Conservation (phyloP, 495 filamentous ascomycete species). For the Aspergillus asperescens region DNA sequence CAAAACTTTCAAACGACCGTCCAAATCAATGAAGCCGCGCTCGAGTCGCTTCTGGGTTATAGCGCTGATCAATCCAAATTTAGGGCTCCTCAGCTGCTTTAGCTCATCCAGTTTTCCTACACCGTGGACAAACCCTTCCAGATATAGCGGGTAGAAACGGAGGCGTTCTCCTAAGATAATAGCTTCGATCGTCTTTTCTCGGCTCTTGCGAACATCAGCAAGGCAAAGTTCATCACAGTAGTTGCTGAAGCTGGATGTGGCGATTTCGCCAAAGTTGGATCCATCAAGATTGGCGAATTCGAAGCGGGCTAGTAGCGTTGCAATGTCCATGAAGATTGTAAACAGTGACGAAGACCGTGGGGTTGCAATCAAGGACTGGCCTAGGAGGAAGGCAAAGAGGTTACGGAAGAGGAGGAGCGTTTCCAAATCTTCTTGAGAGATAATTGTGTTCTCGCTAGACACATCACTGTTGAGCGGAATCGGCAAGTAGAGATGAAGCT, state of each 20-base stretch:
- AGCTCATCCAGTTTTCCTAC: conserved; percentile 82
- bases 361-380: conserved; percentile 75
- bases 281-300: conserved; percentile 78
- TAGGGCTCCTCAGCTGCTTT: conserved; percentile 58
- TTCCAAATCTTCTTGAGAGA: conserved; percentile 56
- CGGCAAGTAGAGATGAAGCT: conserved; percentile 69
- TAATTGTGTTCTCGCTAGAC: conserved; percentile 31
- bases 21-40: conserved; percentile 72
- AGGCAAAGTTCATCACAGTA: conserved; percentile 71
- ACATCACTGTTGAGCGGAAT: conserved; percentile 49
- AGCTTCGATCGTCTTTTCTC: conserved; percentile 87
- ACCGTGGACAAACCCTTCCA: conserved; percentile 88
- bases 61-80: conserved; percentile 61
- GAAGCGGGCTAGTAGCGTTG: conserved; percentile 62
- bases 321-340: conserved; percentile 65
- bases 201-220: conserved; percentile 73
- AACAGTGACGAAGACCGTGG: conserved; percentile 62
- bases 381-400: conserved; percentile 81
- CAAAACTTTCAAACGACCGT: conserved; percentile 59
- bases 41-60: conserved; percentile 75
- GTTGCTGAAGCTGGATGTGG: conserved; percentile 65
- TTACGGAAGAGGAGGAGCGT: conserved; percentile 75
- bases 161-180: conserved; percentile 83
- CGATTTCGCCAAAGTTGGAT: conserved; percentile 76
- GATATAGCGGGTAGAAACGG: conserved; percentile 74